Percentiles rank a stretch among this genome's conserved stretches.
These are phyloP conservation scores for Phialophora expanda DNA, from an alignment of 2,329 filamentous ascomycete species.

Conservation along the genomic window DNA sequence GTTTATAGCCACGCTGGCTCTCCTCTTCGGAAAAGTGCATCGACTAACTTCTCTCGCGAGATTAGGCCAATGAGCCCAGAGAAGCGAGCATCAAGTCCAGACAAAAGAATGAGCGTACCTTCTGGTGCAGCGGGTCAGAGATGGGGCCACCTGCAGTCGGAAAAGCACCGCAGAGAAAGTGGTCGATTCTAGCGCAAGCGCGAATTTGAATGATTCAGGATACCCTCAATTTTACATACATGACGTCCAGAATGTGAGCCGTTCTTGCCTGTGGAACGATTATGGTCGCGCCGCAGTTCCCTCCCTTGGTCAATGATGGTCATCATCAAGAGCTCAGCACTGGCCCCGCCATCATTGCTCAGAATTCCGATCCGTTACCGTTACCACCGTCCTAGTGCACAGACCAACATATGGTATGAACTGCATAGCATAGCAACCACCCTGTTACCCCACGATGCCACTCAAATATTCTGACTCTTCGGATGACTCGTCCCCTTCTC, in stretches of 20 bases:
- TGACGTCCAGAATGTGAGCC: conserved; percentile 1
- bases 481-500: conserved; percentile 13
- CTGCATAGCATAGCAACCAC: conserved; percentile 39
- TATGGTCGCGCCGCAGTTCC: background rate
- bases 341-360: conserved; percentile 16
- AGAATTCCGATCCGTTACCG: conserved; percentile 30
- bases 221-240: conserved; percentile 11
- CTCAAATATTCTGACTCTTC: conserved; percentile 20
- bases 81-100: conserved; percentile 49
- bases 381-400: conserved; percentile 26
- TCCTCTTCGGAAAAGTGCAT: conserved; percentile 79
- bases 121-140: conserved; percentile 44
- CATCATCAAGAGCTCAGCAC: background rate
- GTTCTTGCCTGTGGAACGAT: conserved; percentile 18
- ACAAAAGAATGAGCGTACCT: conserved; percentile 52
- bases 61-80: conserved; percentile 42
- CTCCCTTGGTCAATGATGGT: background rate
- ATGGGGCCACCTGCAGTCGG: conserved; percentile 42
- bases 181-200: conserved; percentile 40
- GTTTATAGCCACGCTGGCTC: conserved; percentile 80
- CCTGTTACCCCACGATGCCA: conserved; percentile 29
- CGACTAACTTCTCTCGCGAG: conserved; percentile 54
- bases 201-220: conserved; percentile 4
- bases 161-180: conserved; percentile 41
- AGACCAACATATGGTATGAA: conserved; percentile 34